phyloP scores from a whole-genome alignment of 139 green algal genomes.

The Auxenochlorella pyrenoidosa region DNA sequence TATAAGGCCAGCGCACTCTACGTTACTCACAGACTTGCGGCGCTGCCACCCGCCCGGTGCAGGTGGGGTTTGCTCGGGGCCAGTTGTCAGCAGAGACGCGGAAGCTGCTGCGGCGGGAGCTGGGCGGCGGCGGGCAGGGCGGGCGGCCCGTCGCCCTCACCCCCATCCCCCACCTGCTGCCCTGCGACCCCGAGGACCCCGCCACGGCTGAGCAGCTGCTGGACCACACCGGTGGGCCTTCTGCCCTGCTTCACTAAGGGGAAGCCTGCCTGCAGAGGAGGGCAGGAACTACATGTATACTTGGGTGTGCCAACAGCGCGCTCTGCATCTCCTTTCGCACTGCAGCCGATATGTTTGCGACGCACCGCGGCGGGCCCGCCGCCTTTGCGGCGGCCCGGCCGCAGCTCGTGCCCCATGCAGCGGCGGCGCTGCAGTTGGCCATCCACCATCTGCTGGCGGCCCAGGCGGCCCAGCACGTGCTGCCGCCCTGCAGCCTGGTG shows the following conservation, averaged over 20 bases:
- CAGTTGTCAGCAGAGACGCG: conserved; percentile 49
- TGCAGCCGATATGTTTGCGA: conserved; percentile 19
- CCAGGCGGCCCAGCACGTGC: not conserved
- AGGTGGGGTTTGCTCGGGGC: conserved; percentile 30
- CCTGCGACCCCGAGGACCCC: not conserved
- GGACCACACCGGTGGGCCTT: conserved; percentile 19
- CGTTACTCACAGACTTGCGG: too few relatives aligned
- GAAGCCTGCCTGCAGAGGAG: too few relatives aligned
- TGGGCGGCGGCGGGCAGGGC: not conserved
- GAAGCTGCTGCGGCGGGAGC: conserved; percentile 9
- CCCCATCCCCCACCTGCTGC: conserved; percentile 4
- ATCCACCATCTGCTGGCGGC: conserved; percentile 21
- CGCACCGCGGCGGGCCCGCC: conserved; percentile 2
- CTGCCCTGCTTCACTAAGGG: too few relatives aligned
- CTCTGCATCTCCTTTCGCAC: not conserved
- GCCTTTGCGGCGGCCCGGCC: not conserved
- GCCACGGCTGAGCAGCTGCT: not conserved
- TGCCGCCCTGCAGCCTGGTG: not conserved
- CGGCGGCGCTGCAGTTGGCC: conserved; percentile 30
- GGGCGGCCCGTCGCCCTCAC: not conserved
- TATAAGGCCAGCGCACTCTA: too few relatives aligned
- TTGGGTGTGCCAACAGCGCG: too few relatives aligned
- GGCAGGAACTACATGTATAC: too few relatives aligned
- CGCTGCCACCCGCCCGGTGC: not conserved
- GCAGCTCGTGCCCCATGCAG: not conserved